phyloP scores from a whole-genome alignment of 2,329 filamentous ascomycete species.

The Parastagonospora avenae region DNA sequence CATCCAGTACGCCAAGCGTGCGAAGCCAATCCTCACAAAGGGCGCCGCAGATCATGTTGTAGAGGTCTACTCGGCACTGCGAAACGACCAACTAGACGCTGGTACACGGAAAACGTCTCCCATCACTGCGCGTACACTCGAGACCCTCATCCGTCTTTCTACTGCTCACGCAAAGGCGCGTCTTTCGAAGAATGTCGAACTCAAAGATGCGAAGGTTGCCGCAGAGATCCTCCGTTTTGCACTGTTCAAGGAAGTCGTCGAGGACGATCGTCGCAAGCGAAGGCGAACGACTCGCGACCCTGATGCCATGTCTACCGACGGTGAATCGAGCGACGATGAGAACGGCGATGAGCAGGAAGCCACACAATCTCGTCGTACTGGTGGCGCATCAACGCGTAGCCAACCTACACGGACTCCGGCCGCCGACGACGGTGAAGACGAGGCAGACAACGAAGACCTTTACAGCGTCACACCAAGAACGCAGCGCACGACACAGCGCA shows the following conservation, averaged over 20 bases:
- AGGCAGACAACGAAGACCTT: slow-evolving; percentile 61
- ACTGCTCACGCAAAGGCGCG: slow-evolving; percentile 95
- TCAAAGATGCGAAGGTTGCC: slow-evolving; percentile 84
- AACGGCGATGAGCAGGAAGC: slow-evolving; percentile 55
- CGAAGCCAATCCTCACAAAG: slow-evolving; percentile 88
- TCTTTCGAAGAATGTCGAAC: slow-evolving; percentile 84
- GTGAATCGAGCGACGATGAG: slow-evolving; percentile 65
- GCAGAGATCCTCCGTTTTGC: slow-evolving; percentile 92
- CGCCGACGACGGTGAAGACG: slow-evolving; percentile 54
- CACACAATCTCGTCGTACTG: slow-evolving; percentile 43
- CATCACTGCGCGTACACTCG: slow-evolving; percentile 94
- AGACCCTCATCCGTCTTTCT: slow-evolving; percentile 96
- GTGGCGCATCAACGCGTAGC: slow-evolving; percentile 45
- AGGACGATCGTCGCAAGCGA: slow-evolving; percentile 79
- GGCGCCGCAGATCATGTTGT: slow-evolving; percentile 92
- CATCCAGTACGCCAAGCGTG: slow-evolving; percentile 94
- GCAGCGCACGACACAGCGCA: slow-evolving; percentile 52
- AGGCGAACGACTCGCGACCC: slow-evolving; percentile 71
- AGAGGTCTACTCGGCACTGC: slow-evolving; percentile 85
- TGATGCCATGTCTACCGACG: slow-evolving; percentile 60
- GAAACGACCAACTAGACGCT: slow-evolving; percentile 94
- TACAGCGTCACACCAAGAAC: slow-evolving; percentile 59
- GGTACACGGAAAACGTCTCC: slow-evolving; percentile 93
- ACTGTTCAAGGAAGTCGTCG: slow-evolving; percentile 92
- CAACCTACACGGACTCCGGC: slow-evolving; percentile 39